A percentile compares a stretch with the other conserved stretches of the same genome.
phyloP scores from a whole-genome alignment of 352 stramenopile species.

The Pythium myriotylum region DNA sequence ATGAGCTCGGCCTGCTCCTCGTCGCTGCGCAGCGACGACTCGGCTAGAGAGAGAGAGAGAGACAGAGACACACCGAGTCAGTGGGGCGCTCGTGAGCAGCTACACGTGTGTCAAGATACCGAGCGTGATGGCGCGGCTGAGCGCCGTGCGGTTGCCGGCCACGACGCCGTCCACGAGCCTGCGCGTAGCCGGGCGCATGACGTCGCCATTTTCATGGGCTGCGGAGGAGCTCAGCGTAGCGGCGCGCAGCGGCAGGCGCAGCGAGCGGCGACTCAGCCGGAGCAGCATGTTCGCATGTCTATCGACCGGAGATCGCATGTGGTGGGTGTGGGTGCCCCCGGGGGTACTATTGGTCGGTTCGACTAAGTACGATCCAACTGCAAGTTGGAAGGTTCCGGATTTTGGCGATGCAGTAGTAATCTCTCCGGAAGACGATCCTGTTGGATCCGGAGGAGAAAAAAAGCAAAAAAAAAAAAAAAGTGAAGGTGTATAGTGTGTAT shows the following conservation, averaged over 20 bases:
- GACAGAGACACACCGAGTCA: no score
- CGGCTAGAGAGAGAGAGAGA: conserved; percentile 42
- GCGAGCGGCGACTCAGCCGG: not conserved
- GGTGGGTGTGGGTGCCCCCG: not conserved
- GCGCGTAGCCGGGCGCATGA: conserved; percentile 43
- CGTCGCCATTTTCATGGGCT: not conserved
- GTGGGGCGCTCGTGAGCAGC: no score
- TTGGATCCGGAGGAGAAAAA: no score
- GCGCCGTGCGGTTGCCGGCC: conserved; percentile 54
- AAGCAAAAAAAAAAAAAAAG: not conserved
- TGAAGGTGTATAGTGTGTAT: conserved; percentile 12
- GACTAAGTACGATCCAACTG: conserved; percentile 6
- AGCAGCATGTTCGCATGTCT: conserved; percentile 1
- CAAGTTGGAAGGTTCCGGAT: no score
- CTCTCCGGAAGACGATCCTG: not conserved
- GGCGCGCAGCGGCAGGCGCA: not conserved
- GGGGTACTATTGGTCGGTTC: not conserved
- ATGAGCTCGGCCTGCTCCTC: conserved; percentile 85
- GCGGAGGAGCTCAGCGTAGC: not conserved
- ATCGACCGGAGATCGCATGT: no score
- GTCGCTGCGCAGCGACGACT: conserved; percentile 76
- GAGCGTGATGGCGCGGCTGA: conserved; percentile 77
- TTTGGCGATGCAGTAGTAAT: not conserved
- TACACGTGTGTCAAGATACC: conserved; percentile 38
- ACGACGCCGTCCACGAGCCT: conserved; percentile 60